Evolutionary conservation across 2,329 filamentous ascomycete species (phyloP).

Genomic region (Paecilomyces variotii): DNA sequence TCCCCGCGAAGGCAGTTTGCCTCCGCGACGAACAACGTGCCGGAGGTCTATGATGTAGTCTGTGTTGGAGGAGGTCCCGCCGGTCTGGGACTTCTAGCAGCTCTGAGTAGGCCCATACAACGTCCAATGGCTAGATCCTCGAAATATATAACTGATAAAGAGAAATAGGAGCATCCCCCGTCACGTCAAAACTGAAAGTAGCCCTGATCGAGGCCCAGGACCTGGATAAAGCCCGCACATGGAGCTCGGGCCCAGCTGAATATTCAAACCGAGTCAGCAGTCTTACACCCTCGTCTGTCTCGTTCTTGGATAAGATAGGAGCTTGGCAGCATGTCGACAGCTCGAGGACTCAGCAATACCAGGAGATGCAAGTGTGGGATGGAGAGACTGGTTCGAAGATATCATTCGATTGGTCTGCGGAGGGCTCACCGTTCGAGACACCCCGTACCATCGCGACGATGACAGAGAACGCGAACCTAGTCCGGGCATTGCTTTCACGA

Average conservation of each 20-base stretch:
- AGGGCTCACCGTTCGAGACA: conserved; percentile 39
- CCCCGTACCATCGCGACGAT: conserved; percentile 77
- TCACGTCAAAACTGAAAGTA: conserved; percentile 68
- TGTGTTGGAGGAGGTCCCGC: conserved; percentile 86
- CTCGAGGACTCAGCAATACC: conserved; percentile 73
- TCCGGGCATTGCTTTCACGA: conserved; percentile 64
- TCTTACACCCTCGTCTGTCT: conserved; percentile 79
- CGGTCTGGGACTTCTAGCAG: conserved; percentile 72
- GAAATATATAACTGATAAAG: conserved; percentile 13
- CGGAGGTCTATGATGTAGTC: conserved; percentile 86
- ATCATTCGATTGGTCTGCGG: conserved; percentile 68
- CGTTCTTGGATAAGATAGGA: conserved; percentile 73
- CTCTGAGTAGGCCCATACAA: conserved; percentile 55
- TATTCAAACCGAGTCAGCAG: conserved; percentile 97
- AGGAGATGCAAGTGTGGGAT: conserved; percentile 98
- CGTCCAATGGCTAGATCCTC: background rate
- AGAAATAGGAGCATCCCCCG: conserved; percentile 60
- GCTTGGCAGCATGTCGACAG: conserved; percentile 72
- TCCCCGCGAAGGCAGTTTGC: conserved; percentile 22
- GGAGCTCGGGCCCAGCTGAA: conserved; percentile 56
- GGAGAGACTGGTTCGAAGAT: conserved; percentile 81
- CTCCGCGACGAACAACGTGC: conserved; percentile 30
- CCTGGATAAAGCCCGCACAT: conserved; percentile 59
- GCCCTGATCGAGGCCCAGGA: conserved; percentile 89
- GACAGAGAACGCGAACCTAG: conserved; percentile 89